Base-by-base conservation (phyloP, 2,329 filamentous ascomycete genomes). In the Didymella arachidicola region DNA sequence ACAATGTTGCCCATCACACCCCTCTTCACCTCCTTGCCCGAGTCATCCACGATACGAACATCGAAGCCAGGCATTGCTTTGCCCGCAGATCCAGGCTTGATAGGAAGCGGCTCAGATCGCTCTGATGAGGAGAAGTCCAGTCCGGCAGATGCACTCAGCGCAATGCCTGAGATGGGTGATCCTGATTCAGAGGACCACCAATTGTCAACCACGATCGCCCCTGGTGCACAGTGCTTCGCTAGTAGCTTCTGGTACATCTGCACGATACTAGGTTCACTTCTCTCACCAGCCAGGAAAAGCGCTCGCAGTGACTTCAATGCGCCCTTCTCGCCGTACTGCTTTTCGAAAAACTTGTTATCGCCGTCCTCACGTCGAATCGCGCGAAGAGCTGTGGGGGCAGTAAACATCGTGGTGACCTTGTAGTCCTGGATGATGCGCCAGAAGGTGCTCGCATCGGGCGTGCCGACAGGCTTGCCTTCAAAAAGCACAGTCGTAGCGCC, bases 11-110 rank as follows among this genome's bases (percentile, higher is more conserved):
- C 94, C 91, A 96, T 96, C 22, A 80, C 86, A 1, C 90, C 91
- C 29, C 78, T 81, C n/a, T 84, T 76, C 0, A 96, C 81, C 72
- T 93, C 89, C 1, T 84, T 82, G 5, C 93, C 93, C 0, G 86
- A 80, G 68, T 97, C 93, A 72, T 96, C 87, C 2, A 97, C 92
- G 14, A 94, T 83, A 16, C 89, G 85, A 3, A 97, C 89, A 68
- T 97, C 91, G 69, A 96, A 97, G 0, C 93, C 94, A 0, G 93
- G 93, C 88, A 96, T 92, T 0, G 93, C 86, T 73, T 96, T 95
- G 0, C 93, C 93, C 5, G 93, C 94, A 60, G 91, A 94, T 1
- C 94, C 94, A 0, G 93, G 91, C 67, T 90, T 93, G 72, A 94
- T 86, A 0, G 79, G 75, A 29, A 90, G 77, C 1, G 89, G 84